Evolutionary conservation across 441 rosid genomes (phyloP), one percentile per base, ranked within the genome.

Genomic region (Adansonia gregorii): DNA sequence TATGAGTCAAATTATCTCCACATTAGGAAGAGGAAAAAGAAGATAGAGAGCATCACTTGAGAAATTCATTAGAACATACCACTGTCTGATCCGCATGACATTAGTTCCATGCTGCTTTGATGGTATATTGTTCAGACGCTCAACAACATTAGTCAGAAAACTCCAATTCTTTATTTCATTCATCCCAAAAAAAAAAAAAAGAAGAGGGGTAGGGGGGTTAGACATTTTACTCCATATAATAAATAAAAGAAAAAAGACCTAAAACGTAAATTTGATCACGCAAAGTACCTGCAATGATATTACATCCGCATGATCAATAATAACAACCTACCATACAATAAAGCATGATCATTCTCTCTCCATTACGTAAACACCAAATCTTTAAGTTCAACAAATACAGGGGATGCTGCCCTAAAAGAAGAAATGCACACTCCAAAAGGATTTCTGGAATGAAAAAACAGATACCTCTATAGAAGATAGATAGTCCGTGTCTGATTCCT

Each of bases 401-500:
- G 67, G 14, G n/a, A 66, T 45, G 54, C 77, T 10, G 3, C 19
- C 41, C 19, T 27, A 63, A 48, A 74, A 9, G 69, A 43, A 27
- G 24, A 22, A 63, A 64, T 79, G 48, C 72, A 66, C 15, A 67
- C 45, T 72, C 45, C 64, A 75, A 78, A 67, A 69, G 64, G 77
- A 76, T 41, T 19, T 65, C 61, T 12, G 67, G 46, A 31, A 81
- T 76, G 9, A 66, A 6, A 46, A 59, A 31, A 45, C 2, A 31
- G 54, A 73, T 79, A 93, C 99, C 99, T 96, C 99, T 74, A 96
- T 89, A 60, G 99, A 94, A 78, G 99, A 91, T 64, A 96, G 96
- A 85, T 89, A 96, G 86, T 96, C 95, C 43, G 90, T 87, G 79
- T 96, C 92, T 22, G 67, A 78, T 45, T 96, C 98, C 89, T 90